These are phyloP conservation scores for Ustulina deusta DNA, from an alignment of 2,329 filamentous ascomycete species.

Conservation along the genomic window DNA sequence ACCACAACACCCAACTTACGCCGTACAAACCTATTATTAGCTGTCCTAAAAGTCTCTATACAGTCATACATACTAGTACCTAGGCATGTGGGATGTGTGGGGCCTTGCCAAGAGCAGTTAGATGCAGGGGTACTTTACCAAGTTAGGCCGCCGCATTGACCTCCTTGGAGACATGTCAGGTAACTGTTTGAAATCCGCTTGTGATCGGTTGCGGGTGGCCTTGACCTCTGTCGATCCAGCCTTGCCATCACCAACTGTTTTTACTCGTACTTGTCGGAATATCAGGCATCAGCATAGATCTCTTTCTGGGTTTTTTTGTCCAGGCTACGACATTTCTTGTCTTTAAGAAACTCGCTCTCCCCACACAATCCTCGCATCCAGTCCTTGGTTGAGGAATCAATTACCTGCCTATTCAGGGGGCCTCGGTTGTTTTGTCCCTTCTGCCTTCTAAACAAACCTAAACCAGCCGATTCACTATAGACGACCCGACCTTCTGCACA, in stretches of 20 bases:
- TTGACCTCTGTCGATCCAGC: conserved; percentile 21
- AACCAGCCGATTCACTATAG: conserved; percentile 2
- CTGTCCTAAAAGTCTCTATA: background rate
- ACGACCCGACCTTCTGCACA: conserved; percentile 12
- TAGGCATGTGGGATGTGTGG: background rate
- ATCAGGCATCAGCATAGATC: conserved; percentile 36
- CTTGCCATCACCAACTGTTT: conserved; percentile 23
- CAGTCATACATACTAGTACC: background rate
- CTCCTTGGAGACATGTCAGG: conserved; percentile 21
- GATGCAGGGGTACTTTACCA: background rate
- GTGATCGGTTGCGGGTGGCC: background rate
- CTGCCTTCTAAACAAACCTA: background rate
- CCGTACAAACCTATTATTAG: no score
- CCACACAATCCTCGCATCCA: conserved; percentile 10
- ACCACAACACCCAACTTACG: no score
- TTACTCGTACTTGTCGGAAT: conserved; percentile 2
- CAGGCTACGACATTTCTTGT: conserved; percentile 21
- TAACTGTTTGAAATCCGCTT: conserved; percentile 20
- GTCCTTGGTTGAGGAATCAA: conserved; percentile 9
- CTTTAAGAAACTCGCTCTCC: background rate
- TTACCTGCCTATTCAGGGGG: conserved; percentile 13
- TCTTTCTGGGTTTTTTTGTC: conserved; percentile 20
- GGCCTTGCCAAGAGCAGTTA: conserved; percentile 4
- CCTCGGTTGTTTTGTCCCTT: conserved; percentile 17
- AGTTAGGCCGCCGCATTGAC: conserved; percentile 17